Conservation (phyloP, 2,329 filamentous ascomycete genomes). For the Fusarium odoratissimum region DNA sequence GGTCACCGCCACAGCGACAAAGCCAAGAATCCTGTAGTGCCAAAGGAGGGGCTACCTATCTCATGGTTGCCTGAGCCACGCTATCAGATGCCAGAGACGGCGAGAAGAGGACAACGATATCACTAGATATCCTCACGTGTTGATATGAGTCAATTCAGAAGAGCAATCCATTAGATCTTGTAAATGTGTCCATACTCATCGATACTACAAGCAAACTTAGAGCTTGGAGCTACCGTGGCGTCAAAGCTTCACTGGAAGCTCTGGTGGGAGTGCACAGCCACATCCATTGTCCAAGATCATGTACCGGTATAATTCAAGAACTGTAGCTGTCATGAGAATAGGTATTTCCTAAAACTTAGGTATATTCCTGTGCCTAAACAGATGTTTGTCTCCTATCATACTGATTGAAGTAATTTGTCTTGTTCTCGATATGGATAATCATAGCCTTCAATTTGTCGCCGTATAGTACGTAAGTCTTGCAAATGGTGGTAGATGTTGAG, state of each 20-base stretch:
- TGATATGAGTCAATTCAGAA: conserved; percentile 3
- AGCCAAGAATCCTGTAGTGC: conserved; percentile 35
- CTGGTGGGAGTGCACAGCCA: conserved; percentile 14
- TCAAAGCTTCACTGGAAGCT: conserved; percentile 14
- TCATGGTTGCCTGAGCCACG: conserved; percentile 34
- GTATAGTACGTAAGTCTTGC: not conserved
- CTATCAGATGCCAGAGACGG: conserved; percentile 34
- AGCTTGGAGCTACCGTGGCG: conserved; percentile 24
- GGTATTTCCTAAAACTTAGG: not conserved
- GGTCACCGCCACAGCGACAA: conserved; percentile 44
- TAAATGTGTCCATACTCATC: not conserved
- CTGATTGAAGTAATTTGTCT: too few relatives aligned
- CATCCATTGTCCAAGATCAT: not conserved
- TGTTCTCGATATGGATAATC: not conserved
- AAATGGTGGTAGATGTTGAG: not conserved
- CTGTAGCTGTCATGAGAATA: not conserved
- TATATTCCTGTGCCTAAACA: not conserved
- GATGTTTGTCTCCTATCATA: not conserved
- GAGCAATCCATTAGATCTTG: not conserved
- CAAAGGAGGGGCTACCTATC: conserved; percentile 40
- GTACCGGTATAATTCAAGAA: not conserved
- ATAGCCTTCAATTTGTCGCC: not conserved
- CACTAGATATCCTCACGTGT: not conserved
- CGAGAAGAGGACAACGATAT: conserved; percentile 25
- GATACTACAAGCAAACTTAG: not conserved